Percentiles rank a stretch among this genome's conserved stretches.
Conservation (phyloP, 306 rosid genomes). For the Gastrolobium bilobum region DNA sequence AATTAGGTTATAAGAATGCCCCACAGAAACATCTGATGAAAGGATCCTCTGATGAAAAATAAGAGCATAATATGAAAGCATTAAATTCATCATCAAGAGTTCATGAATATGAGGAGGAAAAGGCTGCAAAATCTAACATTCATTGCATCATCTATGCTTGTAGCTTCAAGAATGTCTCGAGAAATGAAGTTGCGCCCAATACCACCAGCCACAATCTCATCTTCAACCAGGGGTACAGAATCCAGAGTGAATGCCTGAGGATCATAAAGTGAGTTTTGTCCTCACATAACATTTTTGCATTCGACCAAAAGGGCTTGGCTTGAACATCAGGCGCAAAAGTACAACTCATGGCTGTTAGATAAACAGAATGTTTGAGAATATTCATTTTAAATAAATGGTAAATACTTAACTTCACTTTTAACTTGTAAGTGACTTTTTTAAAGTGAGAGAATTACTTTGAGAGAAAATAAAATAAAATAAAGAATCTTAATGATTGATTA, state of each 20-base stretch:
- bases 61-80: conserved; percentile 38
- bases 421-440: not conserved
- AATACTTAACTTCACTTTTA: not conserved
- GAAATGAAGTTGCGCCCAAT: conserved; percentile 84
- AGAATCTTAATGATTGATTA: not conserved
- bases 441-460: not conserved
- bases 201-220: conserved; percentile 76
- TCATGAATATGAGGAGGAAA: conserved; percentile 31
- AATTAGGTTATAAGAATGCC: conserved; percentile 74
- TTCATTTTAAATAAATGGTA: not conserved
- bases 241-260: conserved; percentile 81
- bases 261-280: not conserved
- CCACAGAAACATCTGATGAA: conserved; percentile 68
- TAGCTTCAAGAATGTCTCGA: conserved; percentile 84
- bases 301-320: not conserved
- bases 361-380: not conserved
- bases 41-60: conserved; percentile 68
- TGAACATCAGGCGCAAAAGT: not conserved
- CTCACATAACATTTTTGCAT: conserved; percentile 9
- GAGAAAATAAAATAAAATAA: not conserved
- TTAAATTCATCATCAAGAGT: not conserved
- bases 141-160: conserved; percentile 73
- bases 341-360: not conserved
- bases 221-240: conserved; percentile 73
- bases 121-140: conserved; percentile 52